phyloP scores from a whole-genome alignment of 73 alveolate genomes.

The Symbiodinium natans region DNA sequence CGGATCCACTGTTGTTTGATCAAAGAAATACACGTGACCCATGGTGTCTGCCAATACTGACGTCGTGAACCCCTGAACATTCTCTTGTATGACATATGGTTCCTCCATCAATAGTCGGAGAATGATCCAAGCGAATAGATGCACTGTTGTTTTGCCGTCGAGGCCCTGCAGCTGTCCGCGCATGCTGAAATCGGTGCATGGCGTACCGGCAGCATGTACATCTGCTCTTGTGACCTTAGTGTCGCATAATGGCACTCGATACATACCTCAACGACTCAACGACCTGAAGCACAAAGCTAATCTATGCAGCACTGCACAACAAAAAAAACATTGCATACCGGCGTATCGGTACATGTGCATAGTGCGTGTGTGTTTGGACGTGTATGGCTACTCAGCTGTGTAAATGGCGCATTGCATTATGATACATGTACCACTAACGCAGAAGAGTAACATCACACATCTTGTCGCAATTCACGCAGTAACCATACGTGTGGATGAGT shows the following conservation, averaged over 20 bases:
- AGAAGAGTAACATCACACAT: no score
- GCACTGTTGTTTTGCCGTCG: neutral
- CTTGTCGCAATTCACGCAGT: neutral
- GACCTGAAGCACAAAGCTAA: no score
- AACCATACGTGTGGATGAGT: neutral
- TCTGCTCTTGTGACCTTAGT: no score
- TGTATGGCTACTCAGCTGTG: no score
- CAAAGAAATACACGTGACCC: neutral
- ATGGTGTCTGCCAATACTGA: neutral
- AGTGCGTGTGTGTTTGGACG: no score
- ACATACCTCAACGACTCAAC: no score
- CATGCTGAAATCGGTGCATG: neutral
- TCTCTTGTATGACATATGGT: neutral
- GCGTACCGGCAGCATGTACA: neutral
- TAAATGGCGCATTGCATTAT: no score
- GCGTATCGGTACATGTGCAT: no score
- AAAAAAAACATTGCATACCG: no score
- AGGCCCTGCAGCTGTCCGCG: neutral
- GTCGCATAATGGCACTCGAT: no score
- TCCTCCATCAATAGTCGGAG: neutral
- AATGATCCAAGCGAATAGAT: neutral
- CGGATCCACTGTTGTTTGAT: neutral
- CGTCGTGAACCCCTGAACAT: neutral
- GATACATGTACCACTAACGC: no score
- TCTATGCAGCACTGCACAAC: no score